A percentile compares a stretch with the other conserved stretches of the same genome.
phyloP scores from a whole-genome alignment of 192 early-diverging fungal species.

The Coemansia sp. region DNA sequence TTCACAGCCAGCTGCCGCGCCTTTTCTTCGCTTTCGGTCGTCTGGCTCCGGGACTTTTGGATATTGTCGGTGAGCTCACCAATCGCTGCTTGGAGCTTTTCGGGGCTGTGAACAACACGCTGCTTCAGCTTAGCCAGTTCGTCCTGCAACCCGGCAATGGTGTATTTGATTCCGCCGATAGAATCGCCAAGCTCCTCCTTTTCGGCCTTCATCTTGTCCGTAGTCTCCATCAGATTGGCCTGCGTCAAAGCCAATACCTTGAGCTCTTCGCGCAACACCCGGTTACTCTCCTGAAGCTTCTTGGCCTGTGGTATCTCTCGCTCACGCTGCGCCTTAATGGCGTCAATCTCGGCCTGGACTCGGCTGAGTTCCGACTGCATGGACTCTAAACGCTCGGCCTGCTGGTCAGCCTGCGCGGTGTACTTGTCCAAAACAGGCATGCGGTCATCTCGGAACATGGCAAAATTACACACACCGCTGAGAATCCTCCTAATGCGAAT shows the following conservation, averaged over 20 bases:
- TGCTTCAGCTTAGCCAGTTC: conserved; percentile 54
- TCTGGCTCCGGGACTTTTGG: conserved; percentile 43
- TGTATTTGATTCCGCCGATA: conserved; percentile 47
- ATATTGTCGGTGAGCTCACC: conserved; percentile 58
- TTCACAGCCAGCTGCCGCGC: conserved; percentile 56
- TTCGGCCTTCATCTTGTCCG: conserved; percentile 51
- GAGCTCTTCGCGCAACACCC: conserved; percentile 56
- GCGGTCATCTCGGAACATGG: conserved; percentile 82
- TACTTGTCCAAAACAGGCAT: conserved; percentile 65
- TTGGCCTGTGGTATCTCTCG: conserved; percentile 57
- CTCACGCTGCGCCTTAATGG: conserved; percentile 52
- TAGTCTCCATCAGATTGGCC: conserved; percentile 35
- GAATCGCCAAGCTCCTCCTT: conserved; percentile 59
- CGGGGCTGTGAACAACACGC: conserved; percentile 73
- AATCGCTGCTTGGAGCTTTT: conserved; percentile 67
- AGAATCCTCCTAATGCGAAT: conserved; percentile 66
- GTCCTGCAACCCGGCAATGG: conserved; percentile 55
- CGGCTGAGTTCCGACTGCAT: conserved; percentile 59
- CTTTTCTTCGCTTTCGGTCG: conserved; percentile 53
- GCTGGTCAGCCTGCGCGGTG: conserved; percentile 58
- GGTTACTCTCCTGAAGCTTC: conserved; percentile 54
- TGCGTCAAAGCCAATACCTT: conserved; percentile 53
- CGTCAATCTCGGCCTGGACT: conserved; percentile 57
- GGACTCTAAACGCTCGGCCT: conserved; percentile 30
- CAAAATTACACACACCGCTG: conserved; percentile 85